These are phyloP conservation scores for Centaurea solstitialis DNA, from an alignment of 129 eudicot species.

Conservation along the genomic window DNA sequence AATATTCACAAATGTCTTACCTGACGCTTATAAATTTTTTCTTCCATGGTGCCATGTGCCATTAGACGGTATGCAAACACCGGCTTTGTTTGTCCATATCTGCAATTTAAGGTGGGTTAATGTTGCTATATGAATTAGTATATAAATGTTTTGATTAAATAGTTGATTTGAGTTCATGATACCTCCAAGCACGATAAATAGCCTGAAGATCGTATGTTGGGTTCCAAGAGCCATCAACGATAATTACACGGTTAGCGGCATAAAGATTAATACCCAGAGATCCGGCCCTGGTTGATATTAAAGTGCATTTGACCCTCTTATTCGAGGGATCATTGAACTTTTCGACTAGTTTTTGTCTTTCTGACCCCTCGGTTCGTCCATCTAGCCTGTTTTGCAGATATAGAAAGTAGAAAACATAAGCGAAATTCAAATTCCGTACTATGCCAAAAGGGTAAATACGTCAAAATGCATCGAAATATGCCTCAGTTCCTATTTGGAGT, in stretches of 20 bases:
- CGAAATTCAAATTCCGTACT: neutral
- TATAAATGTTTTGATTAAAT: neutral
- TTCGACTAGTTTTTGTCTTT: slow-evolving; percentile 91
- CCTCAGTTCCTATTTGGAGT: neutral
- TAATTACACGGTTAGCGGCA: slow-evolving; percentile 97
- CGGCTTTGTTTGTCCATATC: slow-evolving; percentile 96
- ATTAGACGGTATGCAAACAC: slow-evolving; percentile 93
- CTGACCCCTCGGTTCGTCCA: slow-evolving; percentile 85
- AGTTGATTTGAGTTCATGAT: slow-evolving; percentile 8
- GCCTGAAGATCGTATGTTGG: slow-evolving; percentile 99
- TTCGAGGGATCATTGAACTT: slow-evolving; percentile 74
- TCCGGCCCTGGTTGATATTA: slow-evolving; percentile 96
- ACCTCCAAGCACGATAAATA: slow-evolving; percentile 97
- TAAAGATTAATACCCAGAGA: slow-evolving; percentile 93
- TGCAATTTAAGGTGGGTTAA: slow-evolving; percentile 26
- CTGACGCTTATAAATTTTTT: slow-evolving; percentile 98
- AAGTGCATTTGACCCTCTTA: slow-evolving; percentile 82
- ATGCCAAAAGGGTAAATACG: neutral
- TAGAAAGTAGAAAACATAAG: neutral
- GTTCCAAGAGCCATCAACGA: slow-evolving; percentile 98
- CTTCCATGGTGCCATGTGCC: slow-evolving; percentile 98
- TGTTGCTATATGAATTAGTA: neutral
- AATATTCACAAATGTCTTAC: slow-evolving; percentile 29
- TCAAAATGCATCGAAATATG: neutral
- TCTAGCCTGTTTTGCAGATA: slow-evolving; percentile 62